These are phyloP conservation scores for Penicillium soppii DNA, from an alignment of 495 filamentous ascomycete genomes.

Conservation along the genomic window DNA sequence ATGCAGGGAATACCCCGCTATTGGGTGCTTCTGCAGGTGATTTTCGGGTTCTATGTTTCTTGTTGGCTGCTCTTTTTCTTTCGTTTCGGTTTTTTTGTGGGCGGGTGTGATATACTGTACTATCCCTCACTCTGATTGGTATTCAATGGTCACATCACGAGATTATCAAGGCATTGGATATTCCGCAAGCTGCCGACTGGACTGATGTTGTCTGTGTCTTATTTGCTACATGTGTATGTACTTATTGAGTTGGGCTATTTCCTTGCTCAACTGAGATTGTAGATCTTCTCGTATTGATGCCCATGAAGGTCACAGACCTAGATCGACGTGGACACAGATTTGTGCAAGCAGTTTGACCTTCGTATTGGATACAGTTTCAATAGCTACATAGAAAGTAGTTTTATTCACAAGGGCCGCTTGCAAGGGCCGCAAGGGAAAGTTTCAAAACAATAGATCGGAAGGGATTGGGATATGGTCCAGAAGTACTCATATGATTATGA, in stretches of 20 bases:
- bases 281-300: not conserved
- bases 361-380: too few species aligned
- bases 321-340: too few species aligned
- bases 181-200: constrained; percentile 12
- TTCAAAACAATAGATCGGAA: not conserved
- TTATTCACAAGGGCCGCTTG: too few species aligned
- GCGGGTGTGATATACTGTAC: constrained; percentile 13
- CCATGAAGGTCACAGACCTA: not conserved
- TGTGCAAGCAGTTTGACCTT: too few species aligned
- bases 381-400: too few species aligned
- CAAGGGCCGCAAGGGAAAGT: not conserved
- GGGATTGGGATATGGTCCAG: not conserved
- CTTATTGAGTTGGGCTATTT: not conserved
- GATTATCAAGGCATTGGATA: not conserved
- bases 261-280: not conserved
- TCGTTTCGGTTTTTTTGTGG: not conserved
- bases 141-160: not conserved
- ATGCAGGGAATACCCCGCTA: constrained; percentile 20
- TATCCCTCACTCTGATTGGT: not conserved
- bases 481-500: constrained; percentile 5
- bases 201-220: not conserved
- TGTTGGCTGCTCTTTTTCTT: not conserved
- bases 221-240: not conserved
- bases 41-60: not conserved
- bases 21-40: constrained; percentile 9